Percentiles rank a stretch among this genome's conserved stretches.
Evolutionary conservation across 345 rosid species (phyloP).

Genomic region (Populus davidiana): DNA sequence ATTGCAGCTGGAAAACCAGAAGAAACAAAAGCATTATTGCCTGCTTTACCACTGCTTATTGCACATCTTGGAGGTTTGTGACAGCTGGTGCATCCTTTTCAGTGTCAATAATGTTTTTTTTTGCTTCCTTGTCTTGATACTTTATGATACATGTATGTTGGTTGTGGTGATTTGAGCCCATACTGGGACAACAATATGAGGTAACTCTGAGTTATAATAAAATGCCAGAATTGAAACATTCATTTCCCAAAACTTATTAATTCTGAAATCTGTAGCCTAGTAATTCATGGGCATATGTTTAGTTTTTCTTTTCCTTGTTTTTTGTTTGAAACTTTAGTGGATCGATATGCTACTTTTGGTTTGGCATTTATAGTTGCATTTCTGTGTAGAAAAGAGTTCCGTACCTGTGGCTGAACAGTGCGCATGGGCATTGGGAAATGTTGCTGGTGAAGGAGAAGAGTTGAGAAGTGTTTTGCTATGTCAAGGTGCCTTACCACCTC

Average conservation of each 20-base stretch:
- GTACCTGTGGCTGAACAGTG: conserved; percentile 93
- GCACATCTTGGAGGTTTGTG: conserved; percentile 89
- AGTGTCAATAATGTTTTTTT: background rate
- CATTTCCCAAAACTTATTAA: background rate
- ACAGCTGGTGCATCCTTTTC: conserved; percentile 1
- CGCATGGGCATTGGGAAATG: conserved; percentile 97
- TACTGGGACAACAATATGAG: background rate
- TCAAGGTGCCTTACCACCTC: conserved; percentile 87
- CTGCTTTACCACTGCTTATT: conserved; percentile 85
- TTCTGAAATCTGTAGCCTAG: background rate
- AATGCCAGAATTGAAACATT: background rate
- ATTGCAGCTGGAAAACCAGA: conserved; percentile 95
- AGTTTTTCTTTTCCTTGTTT: background rate
- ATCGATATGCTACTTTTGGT: background rate
- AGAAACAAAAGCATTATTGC: conserved; percentile 82
- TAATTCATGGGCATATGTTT: background rate
- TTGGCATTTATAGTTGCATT: conserved; percentile 17
- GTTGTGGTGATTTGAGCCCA: background rate
- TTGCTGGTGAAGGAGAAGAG: conserved; percentile 96
- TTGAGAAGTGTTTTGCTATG: conserved; percentile 76
- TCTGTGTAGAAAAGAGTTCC: conserved; percentile 73
- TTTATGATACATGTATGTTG: background rate
- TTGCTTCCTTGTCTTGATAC: background rate
- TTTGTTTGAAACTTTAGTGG: background rate
- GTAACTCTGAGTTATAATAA: background rate